Evolutionary conservation across 2,329 filamentous ascomycete species (phyloP).

Genomic region (Ophiostoma populinum): DNA sequence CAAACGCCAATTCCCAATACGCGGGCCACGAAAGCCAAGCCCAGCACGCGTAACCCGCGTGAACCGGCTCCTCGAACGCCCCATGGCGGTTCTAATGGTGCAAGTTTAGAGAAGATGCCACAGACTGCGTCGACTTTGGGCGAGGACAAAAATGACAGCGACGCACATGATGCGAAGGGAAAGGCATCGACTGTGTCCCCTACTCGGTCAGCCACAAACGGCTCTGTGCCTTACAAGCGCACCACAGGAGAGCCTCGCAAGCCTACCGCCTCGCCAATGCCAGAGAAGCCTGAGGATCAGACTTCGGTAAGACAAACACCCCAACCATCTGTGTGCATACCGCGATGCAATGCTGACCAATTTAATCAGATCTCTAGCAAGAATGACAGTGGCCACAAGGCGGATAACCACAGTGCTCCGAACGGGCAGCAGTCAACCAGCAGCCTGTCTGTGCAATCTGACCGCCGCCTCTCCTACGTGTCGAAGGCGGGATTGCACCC

Average conservation of each 20-base stretch:
- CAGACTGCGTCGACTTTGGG: slow-evolving; percentile 6
- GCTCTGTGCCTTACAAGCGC: slow-evolving; percentile 25
- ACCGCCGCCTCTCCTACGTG: slow-evolving; percentile 4
- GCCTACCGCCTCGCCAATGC: too few relatives aligned
- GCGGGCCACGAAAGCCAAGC: slow-evolving; percentile 32
- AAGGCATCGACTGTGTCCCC: slow-evolving; percentile 18
- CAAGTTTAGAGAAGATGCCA: slow-evolving; percentile 10
- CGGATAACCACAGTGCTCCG: too few relatives aligned
- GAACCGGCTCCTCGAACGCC: slow-evolving; percentile 17
- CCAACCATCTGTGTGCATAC: too few relatives aligned
- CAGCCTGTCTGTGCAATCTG: too few relatives aligned
- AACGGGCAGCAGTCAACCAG: too few relatives aligned
- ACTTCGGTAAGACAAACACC: too few relatives aligned
- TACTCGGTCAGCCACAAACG: slow-evolving; percentile 18
- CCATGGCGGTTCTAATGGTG: slow-evolving; percentile 3
- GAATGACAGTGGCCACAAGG: too few relatives aligned
- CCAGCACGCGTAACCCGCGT: slow-evolving; percentile 28
- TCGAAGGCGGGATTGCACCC: slow-evolving; percentile 5
- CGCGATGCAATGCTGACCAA: too few relatives aligned
- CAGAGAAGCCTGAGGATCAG: too few relatives aligned
- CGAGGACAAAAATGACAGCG: slow-evolving; percentile 21
- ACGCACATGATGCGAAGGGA: slow-evolving; percentile 18
- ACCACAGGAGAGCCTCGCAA: slow-evolving; percentile 28
- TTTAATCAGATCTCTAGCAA: too few relatives aligned
- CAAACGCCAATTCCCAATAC: slow-evolving; percentile 55